Evolutionary conservation across 2,329 filamentous ascomycete species (phyloP), one percentile per base, ranked within the genome.

Genomic region (Cercospora zeae-maydis): DNA sequence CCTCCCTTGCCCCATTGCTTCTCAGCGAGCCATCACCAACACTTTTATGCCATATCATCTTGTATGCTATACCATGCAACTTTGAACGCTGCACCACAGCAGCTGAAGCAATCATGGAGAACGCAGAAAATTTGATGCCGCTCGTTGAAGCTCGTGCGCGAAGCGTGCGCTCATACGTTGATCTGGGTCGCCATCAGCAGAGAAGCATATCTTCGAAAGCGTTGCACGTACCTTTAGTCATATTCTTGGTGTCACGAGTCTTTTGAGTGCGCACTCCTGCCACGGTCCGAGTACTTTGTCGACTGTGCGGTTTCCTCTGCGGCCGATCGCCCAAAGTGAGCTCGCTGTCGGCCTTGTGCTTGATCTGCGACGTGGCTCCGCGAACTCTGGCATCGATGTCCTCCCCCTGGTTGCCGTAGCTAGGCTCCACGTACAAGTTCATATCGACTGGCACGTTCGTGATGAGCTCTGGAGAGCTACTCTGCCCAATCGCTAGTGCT

Each of bases 391-490:
- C 13, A 14, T 24, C 42, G 42, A 2, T 47, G 21, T 2, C 21
- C 42, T 19, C 42, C 24, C 21, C 42, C 21, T 21, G 42, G 5
- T 5, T 13, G 42, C 42, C 42, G 24, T 47, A 7, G 5, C 21
- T 21, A 27, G 30, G 13, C 57, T 8, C 58, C 34, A 21, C 63
- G 65, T 9, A 37, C 10, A 34, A 57, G 27, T 37, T 53, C 59
- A 59, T 64, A 52, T 45, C 45, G 62, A 24, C 54, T 58, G 58
- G 62, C 34, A 59, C 61, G 42, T 36, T 53, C 11, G 59, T 24
- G 24, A 70, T 47, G 59, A 71, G 68, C 4, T 63, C 67, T 10
- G 70, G 69, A 10, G 70, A 71, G 65, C 70, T 72, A 58, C 69
- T 71, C 62, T 61, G 52, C 6, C 42, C 55, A 7, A 19, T 7